These are phyloP conservation scores for Boletus patriciae DNA, from an alignment of 768 basidiomycete species.

Conservation along the genomic window DNA sequence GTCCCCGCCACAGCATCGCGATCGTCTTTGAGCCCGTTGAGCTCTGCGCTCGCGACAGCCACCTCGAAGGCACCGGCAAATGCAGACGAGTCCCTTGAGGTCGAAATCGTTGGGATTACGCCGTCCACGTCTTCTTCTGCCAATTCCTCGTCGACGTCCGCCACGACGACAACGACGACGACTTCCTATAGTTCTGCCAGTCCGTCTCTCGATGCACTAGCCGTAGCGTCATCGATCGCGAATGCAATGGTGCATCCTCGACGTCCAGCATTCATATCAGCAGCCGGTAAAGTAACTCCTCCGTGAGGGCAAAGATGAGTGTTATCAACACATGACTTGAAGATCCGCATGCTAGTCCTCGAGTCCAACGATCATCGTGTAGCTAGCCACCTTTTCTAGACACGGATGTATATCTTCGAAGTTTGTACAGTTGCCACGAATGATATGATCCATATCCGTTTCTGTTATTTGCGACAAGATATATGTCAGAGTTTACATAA, in stretches of 20 bases:
- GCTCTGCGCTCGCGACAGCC: background rate
- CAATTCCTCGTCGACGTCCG: constrained; percentile 2
- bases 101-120: constrained; percentile 21
- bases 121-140: background rate
- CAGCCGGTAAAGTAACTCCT: background rate
- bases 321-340: background rate
- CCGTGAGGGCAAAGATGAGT: background rate
- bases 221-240: constrained; percentile 23
- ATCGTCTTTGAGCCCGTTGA: constrained; percentile 3
- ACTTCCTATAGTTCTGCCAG: constrained; percentile 7
- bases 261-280: background rate
- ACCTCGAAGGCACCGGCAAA: background rate
- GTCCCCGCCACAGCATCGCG: background rate
- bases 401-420: background rate
- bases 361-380: background rate
- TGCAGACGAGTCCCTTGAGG: constrained; percentile 17
- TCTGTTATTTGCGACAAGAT: no score
- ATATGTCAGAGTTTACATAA: no score
- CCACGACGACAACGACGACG: background rate
- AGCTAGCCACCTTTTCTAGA: background rate
- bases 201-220: constrained; percentile 13
- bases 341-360: background rate
- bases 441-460: background rate
- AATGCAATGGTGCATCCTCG: background rate
- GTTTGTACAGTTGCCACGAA: background rate